phyloP scores from a whole-genome alignment of 2,329 filamentous ascomycete genomes.

The Apiospora kogelbergensis region DNA sequence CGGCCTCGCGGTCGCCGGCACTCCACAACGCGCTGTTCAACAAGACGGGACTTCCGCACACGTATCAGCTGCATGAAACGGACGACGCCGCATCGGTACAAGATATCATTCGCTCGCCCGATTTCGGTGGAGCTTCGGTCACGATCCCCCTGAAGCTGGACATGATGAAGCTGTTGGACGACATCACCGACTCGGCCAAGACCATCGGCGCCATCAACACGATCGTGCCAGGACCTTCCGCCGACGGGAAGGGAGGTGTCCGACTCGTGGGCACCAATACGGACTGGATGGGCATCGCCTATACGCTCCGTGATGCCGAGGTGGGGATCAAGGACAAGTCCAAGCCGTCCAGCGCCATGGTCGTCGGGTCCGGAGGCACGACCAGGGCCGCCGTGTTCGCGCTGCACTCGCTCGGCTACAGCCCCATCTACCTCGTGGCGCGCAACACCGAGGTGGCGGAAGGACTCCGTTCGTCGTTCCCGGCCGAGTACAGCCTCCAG shows the following conservation, averaged over 20 bases:
- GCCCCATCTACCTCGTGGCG: slow-evolving; percentile 83
- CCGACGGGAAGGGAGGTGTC: slow-evolving; percentile 35
- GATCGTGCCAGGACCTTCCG: slow-evolving; percentile 62
- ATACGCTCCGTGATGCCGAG: slow-evolving; percentile 71
- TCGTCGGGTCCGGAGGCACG: slow-evolving; percentile 90
- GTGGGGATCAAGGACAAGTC: slow-evolving; percentile 40
- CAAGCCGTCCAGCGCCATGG: slow-evolving; percentile 61
- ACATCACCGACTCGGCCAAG: slow-evolving; percentile 74
- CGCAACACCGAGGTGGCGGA: slow-evolving; percentile 70
- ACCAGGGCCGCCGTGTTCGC: slow-evolving; percentile 89
- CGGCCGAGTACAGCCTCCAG: slow-evolving; percentile 67
- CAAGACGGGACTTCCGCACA: slow-evolving; percentile 76
- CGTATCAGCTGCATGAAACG: slow-evolving; percentile 78
- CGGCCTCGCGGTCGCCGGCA: slow-evolving; percentile 78
- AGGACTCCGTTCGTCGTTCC: slow-evolving; percentile 70
- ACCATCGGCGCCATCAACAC: slow-evolving; percentile 94
- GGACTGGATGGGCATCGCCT: slow-evolving; percentile 91
- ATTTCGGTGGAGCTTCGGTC: slow-evolving; percentile 91
- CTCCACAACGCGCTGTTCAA: slow-evolving; percentile 86
- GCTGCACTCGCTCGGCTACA: slow-evolving; percentile 78
- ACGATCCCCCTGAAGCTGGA: slow-evolving; percentile 95
- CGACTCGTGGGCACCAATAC: slow-evolving; percentile 86
- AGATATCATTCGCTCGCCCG: slow-evolving; percentile 63
- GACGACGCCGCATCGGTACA: slow-evolving; percentile 60
- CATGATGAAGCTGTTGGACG: slow-evolving; percentile 78